Evolutionary conservation across 2,329 filamentous ascomycete species (phyloP).

Genomic region (Paecilomyces formosus): DNA sequence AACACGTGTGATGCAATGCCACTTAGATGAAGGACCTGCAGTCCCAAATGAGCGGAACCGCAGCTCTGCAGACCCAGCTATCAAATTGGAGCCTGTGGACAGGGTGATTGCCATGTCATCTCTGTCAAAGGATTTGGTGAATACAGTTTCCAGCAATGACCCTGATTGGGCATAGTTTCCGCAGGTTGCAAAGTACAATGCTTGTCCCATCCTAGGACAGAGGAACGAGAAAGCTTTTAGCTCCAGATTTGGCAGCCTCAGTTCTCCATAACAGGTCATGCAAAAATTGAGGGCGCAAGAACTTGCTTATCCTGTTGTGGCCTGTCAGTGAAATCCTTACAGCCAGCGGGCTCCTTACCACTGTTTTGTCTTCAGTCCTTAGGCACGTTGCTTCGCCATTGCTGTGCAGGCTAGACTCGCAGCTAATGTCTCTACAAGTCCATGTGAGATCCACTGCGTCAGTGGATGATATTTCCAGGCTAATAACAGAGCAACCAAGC

Average conservation of each 20-base stretch:
- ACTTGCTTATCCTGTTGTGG: neutral
- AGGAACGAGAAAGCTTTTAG: neutral
- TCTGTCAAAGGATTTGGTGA: neutral
- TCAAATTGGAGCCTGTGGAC: neutral
- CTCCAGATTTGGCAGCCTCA: neutral
- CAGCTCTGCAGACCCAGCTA: neutral
- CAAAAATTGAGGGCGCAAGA: neutral
- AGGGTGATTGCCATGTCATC: neutral
- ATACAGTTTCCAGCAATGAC: neutral
- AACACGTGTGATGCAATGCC: neutral
- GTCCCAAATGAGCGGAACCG: neutral
- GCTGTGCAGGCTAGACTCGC: neutral
- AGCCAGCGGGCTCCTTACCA: neutral
- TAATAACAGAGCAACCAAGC: neutral
- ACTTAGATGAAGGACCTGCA: neutral
- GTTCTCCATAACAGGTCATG: neutral
- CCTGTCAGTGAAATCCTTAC: neutral
- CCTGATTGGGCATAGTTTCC: neutral
- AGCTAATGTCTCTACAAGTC: neutral
- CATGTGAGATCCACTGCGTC: neutral
- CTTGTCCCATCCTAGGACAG: neutral
- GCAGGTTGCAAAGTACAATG: neutral
- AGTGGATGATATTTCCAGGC: neutral
- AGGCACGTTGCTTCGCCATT: neutral
- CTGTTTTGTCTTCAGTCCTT: neutral